phyloP scores from a whole-genome alignment of 331 rosid species.

The Arachis monticola region DNA sequence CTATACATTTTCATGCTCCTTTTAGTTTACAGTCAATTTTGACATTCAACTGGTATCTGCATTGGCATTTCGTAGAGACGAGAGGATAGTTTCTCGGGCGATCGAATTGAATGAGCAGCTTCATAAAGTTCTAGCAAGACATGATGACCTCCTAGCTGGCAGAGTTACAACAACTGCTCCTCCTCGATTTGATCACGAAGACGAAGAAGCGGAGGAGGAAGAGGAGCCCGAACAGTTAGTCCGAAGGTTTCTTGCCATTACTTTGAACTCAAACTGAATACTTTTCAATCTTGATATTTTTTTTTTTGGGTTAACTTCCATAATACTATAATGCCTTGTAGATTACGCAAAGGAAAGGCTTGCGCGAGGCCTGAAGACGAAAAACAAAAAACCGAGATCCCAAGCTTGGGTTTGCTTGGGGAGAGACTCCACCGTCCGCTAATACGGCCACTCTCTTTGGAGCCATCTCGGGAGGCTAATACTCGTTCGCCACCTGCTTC shows the following conservation, averaged over 20 bases:
- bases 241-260: constrained; percentile 61
- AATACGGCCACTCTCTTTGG: constrained; percentile 69
- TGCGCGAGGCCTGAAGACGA: constrained; percentile 87
- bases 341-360: constrained; percentile 97
- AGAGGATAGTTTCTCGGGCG: constrained; percentile 80
- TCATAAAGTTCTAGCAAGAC: constrained; percentile 88
- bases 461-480: constrained; percentile 50
- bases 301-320: neutral
- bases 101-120: constrained; percentile 90
- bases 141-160: constrained; percentile 81
- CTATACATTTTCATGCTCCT: constrained; percentile 4
- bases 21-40: constrained; percentile 1
- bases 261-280: neutral
- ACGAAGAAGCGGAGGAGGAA: constrained; percentile 69
- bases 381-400: constrained; percentile 53
- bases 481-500: constrained; percentile 41
- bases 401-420: constrained; percentile 60
- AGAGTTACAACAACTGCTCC: constrained; percentile 51
- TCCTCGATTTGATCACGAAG: constrained; percentile 50
- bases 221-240: constrained; percentile 95
- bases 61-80: constrained; percentile 51
- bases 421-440: constrained; percentile 83
- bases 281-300: neutral
- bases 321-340: constrained; percentile 40
- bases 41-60: constrained; percentile 15